Base-by-base conservation (phyloP, 805 yeast genomes). In the Starmerella floris region DNA sequence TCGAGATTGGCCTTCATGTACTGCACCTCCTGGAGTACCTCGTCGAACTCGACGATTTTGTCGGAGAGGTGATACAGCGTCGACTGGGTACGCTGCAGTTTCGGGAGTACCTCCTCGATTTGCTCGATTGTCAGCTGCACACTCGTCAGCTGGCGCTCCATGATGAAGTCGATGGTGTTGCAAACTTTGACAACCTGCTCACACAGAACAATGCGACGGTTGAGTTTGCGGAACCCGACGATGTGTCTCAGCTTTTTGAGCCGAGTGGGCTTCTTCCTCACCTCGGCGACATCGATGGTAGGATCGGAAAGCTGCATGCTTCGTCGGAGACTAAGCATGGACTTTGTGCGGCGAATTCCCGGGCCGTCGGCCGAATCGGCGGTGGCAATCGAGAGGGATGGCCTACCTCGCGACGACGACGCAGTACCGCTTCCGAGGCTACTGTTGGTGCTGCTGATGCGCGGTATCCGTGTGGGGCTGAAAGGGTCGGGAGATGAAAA, bases 1-100 rank as follows among this genome's bases (percentile, higher is more conserved):
- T 49, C 52, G 17, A 49, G 23, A 17, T 48, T 49, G 19, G 33
- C 27, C 23, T 42, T 41, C 23, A 49, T 22, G 32, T 30, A 46
- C 6, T 40, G 37, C 10, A 49, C 35, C 41, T 49, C 52, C 15
- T 11, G 28, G 5, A 10, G 17, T 33, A 38, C 30, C 9, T 19
- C 33, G 15, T 42, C 49, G 26, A 3, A 37, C 9, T 20, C 27
- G 16, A 5, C 13, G 3, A 36, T 28, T 13, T 25, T 33, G 39
- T 49, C 52, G 10, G 42, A 30, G 23, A 25, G 39, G 16, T 11
- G 16, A 25, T 19, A 49, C 23, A 30, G 43, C 13, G 4, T 5
- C 13, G 20, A 19, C 30, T 49, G 53, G 9, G 39, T 40, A 1
- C 2, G n/a, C 6, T 37, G 37, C 21, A 49, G 42, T 4, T 1